Evolutionary conservation across 2,329 filamentous ascomycete genomes (phyloP).

Genomic region (Stachybotrys echinatus): DNA sequence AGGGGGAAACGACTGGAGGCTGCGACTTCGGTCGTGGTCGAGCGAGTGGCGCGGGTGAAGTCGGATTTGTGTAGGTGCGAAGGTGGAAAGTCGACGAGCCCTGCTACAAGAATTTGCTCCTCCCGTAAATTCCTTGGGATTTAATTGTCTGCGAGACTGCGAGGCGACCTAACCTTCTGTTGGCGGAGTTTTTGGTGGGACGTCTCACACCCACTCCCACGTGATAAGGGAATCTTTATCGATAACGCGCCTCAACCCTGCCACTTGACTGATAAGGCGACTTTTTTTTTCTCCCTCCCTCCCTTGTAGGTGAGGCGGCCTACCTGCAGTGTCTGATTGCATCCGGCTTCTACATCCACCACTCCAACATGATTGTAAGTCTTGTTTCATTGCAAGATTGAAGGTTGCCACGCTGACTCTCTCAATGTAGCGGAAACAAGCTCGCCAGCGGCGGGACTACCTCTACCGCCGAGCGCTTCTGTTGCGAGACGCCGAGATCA

Average conservation of each 20-base stretch:
- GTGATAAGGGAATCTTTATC: constrained; percentile 30
- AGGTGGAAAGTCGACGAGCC: not conserved
- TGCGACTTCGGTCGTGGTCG: constrained; percentile 1
- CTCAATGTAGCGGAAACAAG: constrained; percentile 32
- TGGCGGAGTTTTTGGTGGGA: constrained; percentile 28
- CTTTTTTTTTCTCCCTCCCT: constrained; percentile 23
- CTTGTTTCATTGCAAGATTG: no score
- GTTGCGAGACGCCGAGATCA: constrained; percentile 85
- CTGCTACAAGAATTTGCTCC: constrained; percentile 1
- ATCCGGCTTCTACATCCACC: constrained; percentile 2
- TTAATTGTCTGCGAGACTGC: constrained; percentile 9
- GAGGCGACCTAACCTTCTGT: constrained; percentile 11
- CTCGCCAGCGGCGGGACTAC: constrained; percentile 45
- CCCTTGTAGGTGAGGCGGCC: no score
- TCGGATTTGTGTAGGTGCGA: not conserved
- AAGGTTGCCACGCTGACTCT: no score
- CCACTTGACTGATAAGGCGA: constrained; percentile 21
- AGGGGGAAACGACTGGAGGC: constrained; percentile 7
- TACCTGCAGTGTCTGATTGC: not conserved
- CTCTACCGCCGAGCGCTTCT: constrained; percentile 86
- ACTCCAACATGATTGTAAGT: constrained; percentile 27
- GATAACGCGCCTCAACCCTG: constrained; percentile 16
- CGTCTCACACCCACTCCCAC: constrained; percentile 26
- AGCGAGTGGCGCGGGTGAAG: not conserved
- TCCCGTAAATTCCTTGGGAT: constrained; percentile 3